Evolutionary conservation across 331 rosid genomes (phyloP), one percentile per base, ranked within the genome.

Genomic region (Acacia pycnantha): DNA sequence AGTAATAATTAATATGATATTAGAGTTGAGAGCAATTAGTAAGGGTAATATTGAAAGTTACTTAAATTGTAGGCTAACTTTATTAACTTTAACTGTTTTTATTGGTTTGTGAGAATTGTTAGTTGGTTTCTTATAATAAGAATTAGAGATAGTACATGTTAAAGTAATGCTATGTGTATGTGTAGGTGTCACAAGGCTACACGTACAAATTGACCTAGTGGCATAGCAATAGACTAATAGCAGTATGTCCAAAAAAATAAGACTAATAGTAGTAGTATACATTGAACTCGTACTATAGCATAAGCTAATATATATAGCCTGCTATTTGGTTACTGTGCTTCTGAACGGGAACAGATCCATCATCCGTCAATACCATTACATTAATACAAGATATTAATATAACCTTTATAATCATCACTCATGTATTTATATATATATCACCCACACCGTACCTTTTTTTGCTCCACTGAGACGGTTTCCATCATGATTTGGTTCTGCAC

Each of bases 401-500:
- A 68, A 24, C 27, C 29, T 68, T 68, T 1, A 37, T 19, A 6
- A 9, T 2, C 18, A 67, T 14, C 11, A 6, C 40, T 13, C 14
- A n/a, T 50, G 9, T 50, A 6, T 50, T 1, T 21, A 9, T 18
- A 21, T 1, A 8, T 33, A 8, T 2, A 15, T 15, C 46, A 18
- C 5, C 14, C 7, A 40, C 31, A 16, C 6, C 12, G 11, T 70
- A 70, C 76, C 76, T 44, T 71, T 46, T 19, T 71, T 0, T 71
- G 76, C 41, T 0, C 0, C 76, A 14, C 58, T 24, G 58, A 71
- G 76, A 71, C 27, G 40, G 76, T 12, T 15, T 71, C 76, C 5
- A 24, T 71, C 76, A 71, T 44, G 76, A 24, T 24, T 71, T 44
- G 58, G 24, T 44, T 26, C 76, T 71, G 76, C 76, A 44, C 22